Base-by-base conservation (phyloP, 1,139 yeast species). In the Waltiozyma sp. region DNA sequence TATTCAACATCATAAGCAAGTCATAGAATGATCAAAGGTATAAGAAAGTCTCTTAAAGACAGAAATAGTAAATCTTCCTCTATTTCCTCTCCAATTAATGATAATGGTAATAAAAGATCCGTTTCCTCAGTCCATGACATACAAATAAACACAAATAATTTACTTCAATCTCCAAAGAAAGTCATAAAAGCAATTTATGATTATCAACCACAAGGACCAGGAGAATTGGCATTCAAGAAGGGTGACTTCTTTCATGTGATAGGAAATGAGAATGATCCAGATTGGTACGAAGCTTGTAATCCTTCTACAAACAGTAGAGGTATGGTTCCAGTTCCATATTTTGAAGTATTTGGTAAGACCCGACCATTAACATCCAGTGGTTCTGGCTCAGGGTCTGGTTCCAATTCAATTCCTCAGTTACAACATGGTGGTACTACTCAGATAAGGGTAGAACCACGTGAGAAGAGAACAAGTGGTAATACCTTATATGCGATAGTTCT, bases 181-280 rank as follows among this genome's bases (percentile, higher is more conserved):
- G 94, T 87, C 41, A 87, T 91, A 49, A 80, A 80, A 49, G 97
- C 97, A 1, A 65, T 83, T 23, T 80, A 77, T 55, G 83, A 80
- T 56, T 88, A 89, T 60, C 68, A 68, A 38, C 84, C 95, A 1
- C 91, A 81, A 54, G 83, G 86, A 11, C 80, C 88, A 1, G 89
- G 87, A 26, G 97, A 89, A 59, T 70, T 91, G 38, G 72, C 76
- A 39, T 91, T 89, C 59, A 57, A 61, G 42, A 77, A 80, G 54
- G 96, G 96, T 28, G 96, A 89, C 58, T 88, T 88, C 58, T 86
- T 89, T 62, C 89, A 87, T 57, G 93, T 91, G 7, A 67, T 80
- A 19, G 72, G 74, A 41, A 75, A 75, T 47, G 83, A 78, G 51
- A 68, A 72, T 40, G 77, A 73, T 45, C 65, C 72, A 40, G 86